phyloP scores from a whole-genome alignment of 1,139 yeast genomes.

The Saccharomyces hybrid region DNA sequence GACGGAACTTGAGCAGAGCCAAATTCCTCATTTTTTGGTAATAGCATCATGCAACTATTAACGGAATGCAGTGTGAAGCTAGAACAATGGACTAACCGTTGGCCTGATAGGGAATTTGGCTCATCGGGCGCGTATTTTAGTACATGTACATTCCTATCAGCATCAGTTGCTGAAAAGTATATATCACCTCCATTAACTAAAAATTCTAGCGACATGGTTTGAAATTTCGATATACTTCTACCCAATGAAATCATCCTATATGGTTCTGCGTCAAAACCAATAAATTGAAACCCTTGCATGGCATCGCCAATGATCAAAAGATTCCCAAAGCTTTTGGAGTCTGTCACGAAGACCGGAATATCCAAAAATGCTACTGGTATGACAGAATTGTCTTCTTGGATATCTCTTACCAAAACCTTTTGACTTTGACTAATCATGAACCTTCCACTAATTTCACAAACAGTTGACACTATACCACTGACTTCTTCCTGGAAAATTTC shows the following conservation, averaged over 20 bases:
- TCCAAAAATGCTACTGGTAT: constrained; percentile 88
- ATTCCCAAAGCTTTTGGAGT: constrained; percentile 77
- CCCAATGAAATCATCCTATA: constrained; percentile 76
- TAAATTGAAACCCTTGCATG: constrained; percentile 69
- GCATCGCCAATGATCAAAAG: constrained; percentile 73
- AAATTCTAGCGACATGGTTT: constrained; percentile 61
- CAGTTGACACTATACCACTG: constrained; percentile 76
- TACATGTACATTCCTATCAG: constrained; percentile 60
- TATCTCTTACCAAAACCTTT: constrained; percentile 70
- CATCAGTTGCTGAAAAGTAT: constrained; percentile 62
- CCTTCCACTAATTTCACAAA: constrained; percentile 78
- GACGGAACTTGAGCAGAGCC: constrained; percentile 16
- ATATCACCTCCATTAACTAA: constrained; percentile 64
- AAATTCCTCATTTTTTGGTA: constrained; percentile 40
- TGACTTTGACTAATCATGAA: constrained; percentile 85
- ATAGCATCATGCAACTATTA: constrained; percentile 50
- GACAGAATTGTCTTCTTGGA: constrained; percentile 45
- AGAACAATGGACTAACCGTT: constrained; percentile 59
- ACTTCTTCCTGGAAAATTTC: constrained; percentile 68
- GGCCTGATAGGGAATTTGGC: constrained; percentile 75
- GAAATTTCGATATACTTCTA: constrained; percentile 58
- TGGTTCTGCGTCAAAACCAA: constrained; percentile 93
- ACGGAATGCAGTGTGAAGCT: constrained; percentile 62
- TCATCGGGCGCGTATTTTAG: constrained; percentile 91
- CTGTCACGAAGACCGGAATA: constrained; percentile 69